Conservation (phyloP, 148 eudicot genomes). For the Tetragonia tetragonoides region DNA sequence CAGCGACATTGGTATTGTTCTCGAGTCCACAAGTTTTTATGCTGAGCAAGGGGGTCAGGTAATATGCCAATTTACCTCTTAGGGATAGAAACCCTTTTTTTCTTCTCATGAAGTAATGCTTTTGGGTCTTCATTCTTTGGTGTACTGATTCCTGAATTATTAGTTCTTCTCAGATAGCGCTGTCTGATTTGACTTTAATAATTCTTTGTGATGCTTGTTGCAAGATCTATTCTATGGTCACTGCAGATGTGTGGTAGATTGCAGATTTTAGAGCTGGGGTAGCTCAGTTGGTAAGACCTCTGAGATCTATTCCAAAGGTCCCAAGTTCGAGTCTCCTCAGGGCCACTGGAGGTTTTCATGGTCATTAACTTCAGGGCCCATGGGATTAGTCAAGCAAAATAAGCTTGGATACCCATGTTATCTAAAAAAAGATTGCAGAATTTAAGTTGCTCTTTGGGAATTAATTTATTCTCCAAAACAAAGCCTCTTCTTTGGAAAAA, state of each 20-base stretch:
- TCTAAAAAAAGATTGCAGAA: background rate
- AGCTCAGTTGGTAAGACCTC: too few species aligned
- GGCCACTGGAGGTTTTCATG: too few species aligned
- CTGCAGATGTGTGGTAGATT: too few species aligned
- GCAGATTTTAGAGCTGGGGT: too few species aligned
- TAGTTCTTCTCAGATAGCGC: background rate
- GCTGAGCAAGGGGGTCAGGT: conserved; percentile 99
- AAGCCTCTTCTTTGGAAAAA: background rate
- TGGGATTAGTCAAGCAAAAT: too few species aligned
- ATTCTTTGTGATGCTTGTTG: background rate
- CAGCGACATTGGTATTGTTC: conserved; percentile 74
- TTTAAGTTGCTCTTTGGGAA: background rate
- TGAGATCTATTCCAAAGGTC: too few species aligned
- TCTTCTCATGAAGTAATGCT: background rate
- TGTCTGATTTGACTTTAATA: background rate
- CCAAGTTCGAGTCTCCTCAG: too few species aligned
- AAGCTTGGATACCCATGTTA: background rate
- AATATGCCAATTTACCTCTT: background rate
- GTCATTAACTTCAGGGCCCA: too few species aligned
- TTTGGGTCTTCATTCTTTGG: background rate
- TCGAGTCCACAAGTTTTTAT: conserved; percentile 86
- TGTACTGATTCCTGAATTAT: background rate
- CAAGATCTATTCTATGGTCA: too few species aligned
- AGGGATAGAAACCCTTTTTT: background rate
- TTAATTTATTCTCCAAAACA: background rate